Evolutionary conservation across 306 rosid species (phyloP).

Genomic region (Begonia loranthoides): DNA sequence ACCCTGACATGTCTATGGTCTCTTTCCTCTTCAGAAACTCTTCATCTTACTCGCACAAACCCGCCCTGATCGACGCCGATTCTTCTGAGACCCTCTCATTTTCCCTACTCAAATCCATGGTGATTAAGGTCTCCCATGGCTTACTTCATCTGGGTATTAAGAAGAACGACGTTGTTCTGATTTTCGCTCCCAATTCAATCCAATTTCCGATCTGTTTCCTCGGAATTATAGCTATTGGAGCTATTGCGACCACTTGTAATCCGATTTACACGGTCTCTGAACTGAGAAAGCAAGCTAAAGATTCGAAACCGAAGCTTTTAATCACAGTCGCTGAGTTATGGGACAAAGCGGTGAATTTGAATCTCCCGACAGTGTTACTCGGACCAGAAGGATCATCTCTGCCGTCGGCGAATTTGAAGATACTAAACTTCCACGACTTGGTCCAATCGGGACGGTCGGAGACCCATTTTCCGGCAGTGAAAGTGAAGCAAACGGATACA

Average conservation of each 20-base stretch:
- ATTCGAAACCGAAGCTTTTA: constrained; percentile 57
- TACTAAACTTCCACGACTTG: constrained; percentile 28
- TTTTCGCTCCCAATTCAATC: constrained; percentile 61
- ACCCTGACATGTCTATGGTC: constrained; percentile 37
- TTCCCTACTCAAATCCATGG: constrained; percentile 35
- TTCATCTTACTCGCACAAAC: constrained; percentile 31
- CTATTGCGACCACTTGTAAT: constrained; percentile 58
- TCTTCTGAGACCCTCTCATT: constrained; percentile 34
- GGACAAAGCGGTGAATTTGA: constrained; percentile 40
- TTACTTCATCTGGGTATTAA: constrained; percentile 33
- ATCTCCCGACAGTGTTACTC: constrained; percentile 41
- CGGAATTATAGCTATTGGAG: constrained; percentile 49
- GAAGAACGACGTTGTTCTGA: constrained; percentile 71
- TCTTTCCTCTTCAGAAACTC: constrained; percentile 45
- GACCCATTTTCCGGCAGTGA: constrained; percentile 31
- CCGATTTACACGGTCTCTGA: constrained; percentile 54
- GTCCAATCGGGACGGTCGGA: constrained; percentile 12
- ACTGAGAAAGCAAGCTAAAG: constrained; percentile 51
- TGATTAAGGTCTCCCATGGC: constrained; percentile 33
- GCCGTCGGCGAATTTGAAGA: constrained; percentile 2
- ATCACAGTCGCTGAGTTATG: constrained; percentile 47
- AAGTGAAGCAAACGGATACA: constrained; percentile 43
- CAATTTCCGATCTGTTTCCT: constrained; percentile 45
- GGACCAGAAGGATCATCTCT: constrained; percentile 9
- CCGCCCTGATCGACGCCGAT: constrained; percentile 55